Conservation (phyloP, 208 protist species). For the Kentomonas sorsogonicus region DNA sequence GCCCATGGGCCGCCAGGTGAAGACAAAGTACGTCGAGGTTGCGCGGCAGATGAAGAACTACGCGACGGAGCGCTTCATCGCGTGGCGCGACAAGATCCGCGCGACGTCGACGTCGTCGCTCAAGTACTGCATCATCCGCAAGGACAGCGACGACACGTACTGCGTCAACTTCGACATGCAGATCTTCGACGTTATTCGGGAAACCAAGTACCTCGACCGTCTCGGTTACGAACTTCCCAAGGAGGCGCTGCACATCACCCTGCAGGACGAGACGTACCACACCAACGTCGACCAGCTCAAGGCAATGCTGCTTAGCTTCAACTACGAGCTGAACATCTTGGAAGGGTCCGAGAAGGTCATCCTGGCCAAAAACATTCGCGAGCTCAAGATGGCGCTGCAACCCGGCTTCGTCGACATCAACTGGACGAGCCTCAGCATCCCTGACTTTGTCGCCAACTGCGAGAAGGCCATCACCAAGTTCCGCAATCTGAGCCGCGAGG, state of each 20-base stretch:
- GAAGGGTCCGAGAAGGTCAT: constrained; percentile 91
- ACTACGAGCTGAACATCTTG: constrained; percentile 77
- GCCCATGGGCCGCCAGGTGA: constrained; percentile 86
- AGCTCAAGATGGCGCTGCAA: constrained; percentile 88
- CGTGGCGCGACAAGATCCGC: constrained; percentile 91
- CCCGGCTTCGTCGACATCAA: constrained; percentile 96
- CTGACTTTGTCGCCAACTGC: constrained; percentile 93
- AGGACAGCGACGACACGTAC: constrained; percentile 62
- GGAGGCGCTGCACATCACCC: constrained; percentile 94
- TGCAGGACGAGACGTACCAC: constrained; percentile 98
- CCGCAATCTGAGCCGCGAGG: constrained; percentile 91
- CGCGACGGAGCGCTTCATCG: constrained; percentile 82
- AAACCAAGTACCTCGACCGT: constrained; percentile 96
- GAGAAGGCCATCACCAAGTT: constrained; percentile 95
- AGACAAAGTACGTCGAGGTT: constrained; percentile 90
- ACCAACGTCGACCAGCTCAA: constrained; percentile 93
- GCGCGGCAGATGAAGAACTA: constrained; percentile 93
- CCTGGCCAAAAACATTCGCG: constrained; percentile 77
- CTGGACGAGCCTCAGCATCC: constrained; percentile 98
- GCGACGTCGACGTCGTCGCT: constrained; percentile 78
- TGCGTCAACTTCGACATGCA: constrained; percentile 93
- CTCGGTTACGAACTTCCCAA: constrained; percentile 95
- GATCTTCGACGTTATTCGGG: constrained; percentile 94
- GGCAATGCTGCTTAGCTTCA: constrained; percentile 90
- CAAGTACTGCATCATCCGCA: constrained; percentile 89